Percentiles rank a stretch among this genome's conserved stretches.
phyloP scores from a whole-genome alignment of 805 yeast species.

The Metschnikowia lachancei region DNA sequence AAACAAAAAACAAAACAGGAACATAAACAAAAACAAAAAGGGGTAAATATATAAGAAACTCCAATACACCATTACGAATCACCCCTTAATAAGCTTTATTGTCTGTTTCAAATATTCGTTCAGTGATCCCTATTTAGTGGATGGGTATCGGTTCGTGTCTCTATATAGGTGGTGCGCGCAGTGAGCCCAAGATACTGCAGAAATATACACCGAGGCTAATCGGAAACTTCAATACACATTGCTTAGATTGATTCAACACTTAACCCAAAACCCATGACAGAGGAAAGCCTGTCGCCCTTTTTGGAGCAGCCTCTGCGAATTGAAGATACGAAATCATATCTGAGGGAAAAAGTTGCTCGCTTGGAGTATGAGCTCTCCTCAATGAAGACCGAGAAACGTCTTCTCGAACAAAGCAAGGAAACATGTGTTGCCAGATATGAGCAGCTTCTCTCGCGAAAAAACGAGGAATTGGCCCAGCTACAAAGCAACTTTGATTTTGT shows the following conservation, averaged over 20 bases:
- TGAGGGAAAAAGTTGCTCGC: constrained; percentile 16
- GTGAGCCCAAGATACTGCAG: constrained; percentile 1
- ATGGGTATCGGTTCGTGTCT: too few species aligned
- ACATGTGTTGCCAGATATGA: constrained; percentile 24
- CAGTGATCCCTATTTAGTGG: too few species aligned
- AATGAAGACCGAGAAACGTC: constrained; percentile 33
- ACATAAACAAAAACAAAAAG: too few species aligned
- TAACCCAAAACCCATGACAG: constrained; percentile 8
- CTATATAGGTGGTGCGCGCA: background rate
- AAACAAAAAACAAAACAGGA: background rate
- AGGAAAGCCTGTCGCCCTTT: constrained; percentile 21
- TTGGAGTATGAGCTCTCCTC: constrained; percentile 35
- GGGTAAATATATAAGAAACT: too few species aligned
- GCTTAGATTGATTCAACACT: background rate
- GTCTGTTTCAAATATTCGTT: too few species aligned
- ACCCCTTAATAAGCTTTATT: too few species aligned
- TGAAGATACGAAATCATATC: constrained; percentile 1
- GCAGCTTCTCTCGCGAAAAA: constrained; percentile 29
- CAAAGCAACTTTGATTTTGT: constrained; percentile 38
- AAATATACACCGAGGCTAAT: constrained; percentile 1
- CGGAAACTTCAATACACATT: background rate
- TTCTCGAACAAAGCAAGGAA: constrained; percentile 30
- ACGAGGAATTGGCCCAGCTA: constrained; percentile 31
- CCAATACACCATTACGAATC: too few species aligned
- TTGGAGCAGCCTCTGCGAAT: constrained; percentile 18